Percentiles rank a stretch among this genome's conserved stretches.
These are phyloP conservation scores for Sisymbrium altissimum DNA, from an alignment of 345 rosid genomes.

Conservation along the genomic window DNA sequence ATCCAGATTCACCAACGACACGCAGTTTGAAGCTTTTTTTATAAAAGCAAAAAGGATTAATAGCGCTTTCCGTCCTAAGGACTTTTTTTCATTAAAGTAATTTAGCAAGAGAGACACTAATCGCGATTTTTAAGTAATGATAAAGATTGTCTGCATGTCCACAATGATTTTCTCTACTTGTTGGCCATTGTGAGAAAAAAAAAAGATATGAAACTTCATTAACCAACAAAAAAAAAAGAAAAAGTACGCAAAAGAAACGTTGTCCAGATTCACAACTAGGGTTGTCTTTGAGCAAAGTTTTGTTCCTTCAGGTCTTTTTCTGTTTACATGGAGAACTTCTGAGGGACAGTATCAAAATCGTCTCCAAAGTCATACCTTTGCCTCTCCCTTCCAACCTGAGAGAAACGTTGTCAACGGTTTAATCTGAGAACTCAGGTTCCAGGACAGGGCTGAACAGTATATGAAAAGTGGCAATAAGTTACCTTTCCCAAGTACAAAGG, in stretches of 20 bases:
- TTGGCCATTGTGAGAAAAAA: conserved; percentile 12
- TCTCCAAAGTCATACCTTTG: conserved; percentile 88
- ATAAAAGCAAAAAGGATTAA: neutral
- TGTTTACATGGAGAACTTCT: conserved; percentile 69
- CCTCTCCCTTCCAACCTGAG: conserved; percentile 82
- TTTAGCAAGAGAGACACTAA: neutral
- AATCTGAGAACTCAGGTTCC: conserved; percentile 16
- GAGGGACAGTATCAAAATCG: conserved; percentile 84
- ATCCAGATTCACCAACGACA: neutral
- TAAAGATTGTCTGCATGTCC: neutral
- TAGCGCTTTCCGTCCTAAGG: neutral
- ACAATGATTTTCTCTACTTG: conserved; percentile 13
- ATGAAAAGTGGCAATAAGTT: conserved; percentile 20
- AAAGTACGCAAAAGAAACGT: neutral
- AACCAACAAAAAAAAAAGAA: conserved; percentile 15
- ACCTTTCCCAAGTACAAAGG: conserved; percentile 81
- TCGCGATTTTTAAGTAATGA: neutral
- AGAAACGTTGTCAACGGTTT: neutral
- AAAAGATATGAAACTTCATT: neutral
- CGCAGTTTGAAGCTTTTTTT: neutral
- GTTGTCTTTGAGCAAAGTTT: conserved; percentile 12
- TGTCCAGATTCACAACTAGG: conserved; percentile 1
- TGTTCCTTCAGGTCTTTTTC: neutral
- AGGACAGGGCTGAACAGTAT: neutral
- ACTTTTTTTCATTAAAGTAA: neutral